phyloP scores from a whole-genome alignment of 257 asterid genomes.

The Anisodus tanguticus region DNA sequence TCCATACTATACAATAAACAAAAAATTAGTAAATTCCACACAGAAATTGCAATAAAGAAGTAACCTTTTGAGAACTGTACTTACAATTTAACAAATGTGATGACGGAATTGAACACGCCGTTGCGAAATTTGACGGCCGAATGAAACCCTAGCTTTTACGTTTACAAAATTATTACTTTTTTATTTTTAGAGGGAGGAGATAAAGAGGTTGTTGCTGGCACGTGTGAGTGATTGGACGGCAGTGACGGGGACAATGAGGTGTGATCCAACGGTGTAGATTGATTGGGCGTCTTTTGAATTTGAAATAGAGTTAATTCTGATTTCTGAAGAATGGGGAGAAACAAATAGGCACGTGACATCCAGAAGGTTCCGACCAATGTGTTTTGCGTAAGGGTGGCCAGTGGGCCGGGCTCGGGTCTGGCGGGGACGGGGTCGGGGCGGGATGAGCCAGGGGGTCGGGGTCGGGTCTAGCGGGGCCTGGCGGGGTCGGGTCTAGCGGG shows the following conservation, averaged over 20 bases:
- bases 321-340: background rate
- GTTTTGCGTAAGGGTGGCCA: no score
- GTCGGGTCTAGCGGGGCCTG: no score
- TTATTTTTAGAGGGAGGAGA: background rate
- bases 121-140: background rate
- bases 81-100: background rate
- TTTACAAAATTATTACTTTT: background rate
- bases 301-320: background rate
- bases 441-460: no score
- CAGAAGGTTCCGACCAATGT: background rate
- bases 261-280: background rate
- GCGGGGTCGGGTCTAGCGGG: no score
- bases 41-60: background rate
- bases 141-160: constrained; percentile 7
- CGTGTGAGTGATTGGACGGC: constrained; percentile 19
- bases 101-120: background rate
- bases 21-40: background rate
- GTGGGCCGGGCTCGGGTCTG: no score
- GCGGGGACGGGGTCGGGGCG: no score
- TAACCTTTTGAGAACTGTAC: background rate
- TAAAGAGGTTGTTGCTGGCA: background rate
- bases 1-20: constrained; percentile 52
- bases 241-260: background rate
- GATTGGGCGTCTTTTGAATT: background rate
- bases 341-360: background rate